Percentiles rank a stretch among this genome's conserved stretches.
Evolutionary conservation across 108 stramenopile species (phyloP).

Genomic region (Skeletonema menzelii): DNA sequence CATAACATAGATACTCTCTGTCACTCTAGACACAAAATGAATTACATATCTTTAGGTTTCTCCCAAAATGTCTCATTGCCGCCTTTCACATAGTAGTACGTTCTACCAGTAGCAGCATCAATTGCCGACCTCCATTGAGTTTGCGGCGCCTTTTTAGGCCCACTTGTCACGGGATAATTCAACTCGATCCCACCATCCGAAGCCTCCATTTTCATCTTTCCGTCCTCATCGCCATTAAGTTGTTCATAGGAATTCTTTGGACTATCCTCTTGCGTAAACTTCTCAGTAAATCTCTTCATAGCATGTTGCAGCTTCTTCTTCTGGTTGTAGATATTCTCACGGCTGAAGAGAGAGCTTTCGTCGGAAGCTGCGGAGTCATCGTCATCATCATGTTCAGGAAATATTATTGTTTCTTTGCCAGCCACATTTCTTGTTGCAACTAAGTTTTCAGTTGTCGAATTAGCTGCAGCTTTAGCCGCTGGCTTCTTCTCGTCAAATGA

Average conservation of each 20-base stretch:
- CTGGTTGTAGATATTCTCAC: background rate
- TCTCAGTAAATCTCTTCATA: conserved; percentile 24
- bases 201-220: background rate
- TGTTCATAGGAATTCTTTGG: conserved; percentile 18
- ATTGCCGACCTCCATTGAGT: conserved; percentile 60
- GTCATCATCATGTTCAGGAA: background rate
- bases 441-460: background rate
- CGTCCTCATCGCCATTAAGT: conserved; percentile 4
- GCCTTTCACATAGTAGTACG: conserved; percentile 68
- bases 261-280: conserved; percentile 23
- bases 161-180: background rate
- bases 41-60: conserved; percentile 30
- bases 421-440: background rate
- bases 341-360: background rate
- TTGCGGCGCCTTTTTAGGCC: background rate
- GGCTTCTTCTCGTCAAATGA: background rate
- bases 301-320: background rate
- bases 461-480: background rate
- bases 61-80: conserved; percentile 67
- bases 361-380: background rate
- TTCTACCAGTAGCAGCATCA: conserved; percentile 58
- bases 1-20: background rate
- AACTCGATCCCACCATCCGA: background rate
- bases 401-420: background rate
- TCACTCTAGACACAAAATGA: conserved; percentile 13